Conservation (phyloP, 805 yeast species). For the Kuraishia ogatae region DNA sequence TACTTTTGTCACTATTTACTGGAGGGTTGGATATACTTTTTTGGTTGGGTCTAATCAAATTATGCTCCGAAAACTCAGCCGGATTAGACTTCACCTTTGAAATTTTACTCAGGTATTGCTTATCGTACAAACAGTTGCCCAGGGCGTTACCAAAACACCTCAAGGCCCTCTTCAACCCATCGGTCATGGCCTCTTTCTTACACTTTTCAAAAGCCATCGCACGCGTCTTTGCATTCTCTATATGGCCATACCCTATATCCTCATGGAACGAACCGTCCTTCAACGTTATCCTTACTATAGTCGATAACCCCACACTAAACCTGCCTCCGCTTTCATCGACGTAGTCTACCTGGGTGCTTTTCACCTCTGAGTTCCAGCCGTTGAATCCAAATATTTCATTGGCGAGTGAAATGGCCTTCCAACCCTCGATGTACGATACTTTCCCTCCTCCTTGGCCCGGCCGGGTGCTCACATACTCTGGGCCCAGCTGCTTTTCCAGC, state of each 20-base stretch:
- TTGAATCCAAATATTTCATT: slow-evolving; percentile 77
- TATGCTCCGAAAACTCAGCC: slow-evolving; percentile 18
- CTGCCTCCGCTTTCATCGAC: slow-evolving; percentile 55
- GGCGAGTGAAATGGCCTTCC: slow-evolving; percentile 75
- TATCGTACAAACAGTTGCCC: slow-evolving; percentile 81
- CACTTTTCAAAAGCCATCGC: slow-evolving; percentile 75
- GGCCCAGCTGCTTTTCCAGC: slow-evolving; percentile 45
- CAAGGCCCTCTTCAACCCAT: slow-evolving; percentile 71
- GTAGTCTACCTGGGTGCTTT: slow-evolving; percentile 57
- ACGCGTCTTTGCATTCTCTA: slow-evolving; percentile 61
- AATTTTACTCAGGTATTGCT: slow-evolving; percentile 47
- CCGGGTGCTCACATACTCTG: slow-evolving; percentile 68
- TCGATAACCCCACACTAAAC: slow-evolving; percentile 59
- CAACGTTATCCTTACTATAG: slow-evolving; percentile 61
- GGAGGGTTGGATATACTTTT: background rate
- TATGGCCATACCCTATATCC: slow-evolving; percentile 67
- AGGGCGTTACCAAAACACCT: slow-evolving; percentile 73
- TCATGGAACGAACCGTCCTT: slow-evolving; percentile 80
- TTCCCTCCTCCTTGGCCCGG: slow-evolving; percentile 67
- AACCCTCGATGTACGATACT: slow-evolving; percentile 74
- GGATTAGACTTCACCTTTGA: slow-evolving; percentile 30
- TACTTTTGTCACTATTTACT: too few species aligned
- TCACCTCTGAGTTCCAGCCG: slow-evolving; percentile 75
- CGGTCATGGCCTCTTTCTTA: slow-evolving; percentile 78
- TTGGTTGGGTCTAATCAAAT: slow-evolving; percentile 16